Percentiles rank a stretch among this genome's conserved stretches.
phyloP scores from a whole-genome alignment of 768 basidiomycete species.

The Pisolithus orientalis region DNA sequence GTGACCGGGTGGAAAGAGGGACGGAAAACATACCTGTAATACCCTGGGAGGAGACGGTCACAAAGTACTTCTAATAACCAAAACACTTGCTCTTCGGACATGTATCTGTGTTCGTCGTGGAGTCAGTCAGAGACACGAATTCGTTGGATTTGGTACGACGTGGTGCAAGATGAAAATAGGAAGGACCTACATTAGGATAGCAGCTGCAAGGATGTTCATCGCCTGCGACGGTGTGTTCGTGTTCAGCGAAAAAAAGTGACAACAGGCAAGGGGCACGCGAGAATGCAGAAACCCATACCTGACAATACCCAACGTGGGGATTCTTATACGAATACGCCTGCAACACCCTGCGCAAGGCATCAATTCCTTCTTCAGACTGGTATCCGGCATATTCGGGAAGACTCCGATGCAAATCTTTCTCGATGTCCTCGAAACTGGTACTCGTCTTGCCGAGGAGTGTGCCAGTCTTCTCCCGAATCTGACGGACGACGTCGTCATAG shows the following conservation, averaged over 20 bases:
- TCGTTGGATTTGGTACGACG: neutral
- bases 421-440: constrained; percentile 95
- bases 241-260: neutral
- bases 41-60: constrained; percentile 92
- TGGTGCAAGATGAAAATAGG: neutral
- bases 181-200: constrained; percentile 74
- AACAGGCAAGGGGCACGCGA: neutral
- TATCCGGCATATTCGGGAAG: constrained; percentile 97
- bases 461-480: constrained; percentile 71
- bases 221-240: constrained; percentile 43
- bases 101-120: constrained; percentile 54
- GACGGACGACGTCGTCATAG: constrained; percentile 68
- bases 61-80: constrained; percentile 95
- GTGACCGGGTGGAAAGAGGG: too few relatives aligned
- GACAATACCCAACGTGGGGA: constrained; percentile 91
- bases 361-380: constrained; percentile 84
- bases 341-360: constrained; percentile 78
- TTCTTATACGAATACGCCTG: constrained; percentile 96
- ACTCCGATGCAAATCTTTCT: constrained; percentile 95
- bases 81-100: constrained; percentile 98
- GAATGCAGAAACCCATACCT: constrained; percentile 39
- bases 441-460: constrained; percentile 71
- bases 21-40: constrained; percentile 66
- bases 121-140: too few relatives aligned
- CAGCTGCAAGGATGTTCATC: constrained; percentile 96